Base-by-base conservation (phyloP, 2,329 filamentous ascomycete species). In the Monosporascus cannonballus region DNA sequence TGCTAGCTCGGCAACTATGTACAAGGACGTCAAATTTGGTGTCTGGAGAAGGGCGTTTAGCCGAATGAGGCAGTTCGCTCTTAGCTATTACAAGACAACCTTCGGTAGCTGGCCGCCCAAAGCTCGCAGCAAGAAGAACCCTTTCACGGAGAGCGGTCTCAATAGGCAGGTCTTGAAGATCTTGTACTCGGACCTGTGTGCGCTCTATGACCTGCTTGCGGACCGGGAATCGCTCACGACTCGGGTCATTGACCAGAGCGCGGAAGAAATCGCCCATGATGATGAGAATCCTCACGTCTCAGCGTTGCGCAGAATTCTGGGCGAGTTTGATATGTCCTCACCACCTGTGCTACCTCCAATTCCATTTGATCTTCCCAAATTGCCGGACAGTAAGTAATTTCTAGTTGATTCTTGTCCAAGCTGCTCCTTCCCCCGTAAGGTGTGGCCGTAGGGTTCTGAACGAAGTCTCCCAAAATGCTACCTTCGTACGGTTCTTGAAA, bases 321-420 rank as follows among this genome's bases (percentile, higher is more conserved):
- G 82, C 59, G 93, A 97, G 70, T 96, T 91, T 64, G 94, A 99
- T 67, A 84, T 87, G 54, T 93, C 89, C 8, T 89, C 86, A 15
- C 90, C 93, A 1, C 94, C 94, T 0, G 91, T 97, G 0, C 82
- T 93, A 54, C 94, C 94, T 0, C 90, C 93, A 0, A 84, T 97
- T 51, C 93, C 94, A 0, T 97, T 93, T 64, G 93, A 97, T 66
- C 76, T 90, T 4, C 93, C 94, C 3, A 80, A 85, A 58, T 71
- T 95, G 24, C 93, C 93, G 1, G 80, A 79, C 1, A 79, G 30
- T 34, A 34, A 34, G 30, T 34, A 5, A 34, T 14, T 11, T 34
- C 9, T 34, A 34, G 30, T 34, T 34, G 30, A 14, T 14, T 34
- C 30, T 11, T 34, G 14, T 14, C 11, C 30, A 34, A 34, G 4